phyloP scores from a whole-genome alignment of 2,329 filamentous ascomycete species.

The Hypoxylon sp. region DNA sequence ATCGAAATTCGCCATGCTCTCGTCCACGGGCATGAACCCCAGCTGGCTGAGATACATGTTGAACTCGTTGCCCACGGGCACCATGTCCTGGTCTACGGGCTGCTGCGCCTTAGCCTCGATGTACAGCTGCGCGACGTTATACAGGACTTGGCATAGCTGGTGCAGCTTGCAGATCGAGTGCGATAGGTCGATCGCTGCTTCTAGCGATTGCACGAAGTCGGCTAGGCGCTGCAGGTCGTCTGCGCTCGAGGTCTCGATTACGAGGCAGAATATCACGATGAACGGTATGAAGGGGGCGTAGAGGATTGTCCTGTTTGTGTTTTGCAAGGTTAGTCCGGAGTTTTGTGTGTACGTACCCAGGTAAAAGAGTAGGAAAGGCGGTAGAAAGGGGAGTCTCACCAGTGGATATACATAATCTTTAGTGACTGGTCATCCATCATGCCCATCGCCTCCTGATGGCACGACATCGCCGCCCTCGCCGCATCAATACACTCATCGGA shows the following conservation, averaged over 20 bases:
- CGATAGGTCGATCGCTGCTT: constrained; percentile 62
- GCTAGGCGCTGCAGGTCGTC: constrained; percentile 63
- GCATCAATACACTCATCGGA: constrained; percentile 60
- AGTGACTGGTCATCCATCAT: constrained; percentile 57
- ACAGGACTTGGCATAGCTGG: constrained; percentile 71
- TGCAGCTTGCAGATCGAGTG: constrained; percentile 69
- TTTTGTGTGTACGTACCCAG: background rate
- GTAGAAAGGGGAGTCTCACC: constrained; percentile 51
- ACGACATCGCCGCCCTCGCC: constrained; percentile 59
- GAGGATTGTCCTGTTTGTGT: constrained; percentile 59
- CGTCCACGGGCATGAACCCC: constrained; percentile 54
- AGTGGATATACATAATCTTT: constrained; percentile 62
- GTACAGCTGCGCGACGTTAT: constrained; percentile 71
- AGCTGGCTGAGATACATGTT: constrained; percentile 55
- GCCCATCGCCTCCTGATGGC: constrained; percentile 60
- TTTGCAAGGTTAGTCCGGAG: constrained; percentile 22
- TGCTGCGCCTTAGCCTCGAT: constrained; percentile 67
- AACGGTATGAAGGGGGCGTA: constrained; percentile 69
- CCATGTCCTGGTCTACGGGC: constrained; percentile 46
- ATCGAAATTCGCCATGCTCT: constrained; percentile 33
- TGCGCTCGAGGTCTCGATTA: constrained; percentile 62
- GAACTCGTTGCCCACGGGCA: constrained; percentile 53
- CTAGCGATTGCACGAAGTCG: constrained; percentile 67
- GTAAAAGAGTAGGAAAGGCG: constrained; percentile 3
- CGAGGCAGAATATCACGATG: constrained; percentile 67